These are phyloP conservation scores for Fusarium coicis DNA, from an alignment of 2,329 filamentous ascomycete species.

Conservation along the genomic window DNA sequence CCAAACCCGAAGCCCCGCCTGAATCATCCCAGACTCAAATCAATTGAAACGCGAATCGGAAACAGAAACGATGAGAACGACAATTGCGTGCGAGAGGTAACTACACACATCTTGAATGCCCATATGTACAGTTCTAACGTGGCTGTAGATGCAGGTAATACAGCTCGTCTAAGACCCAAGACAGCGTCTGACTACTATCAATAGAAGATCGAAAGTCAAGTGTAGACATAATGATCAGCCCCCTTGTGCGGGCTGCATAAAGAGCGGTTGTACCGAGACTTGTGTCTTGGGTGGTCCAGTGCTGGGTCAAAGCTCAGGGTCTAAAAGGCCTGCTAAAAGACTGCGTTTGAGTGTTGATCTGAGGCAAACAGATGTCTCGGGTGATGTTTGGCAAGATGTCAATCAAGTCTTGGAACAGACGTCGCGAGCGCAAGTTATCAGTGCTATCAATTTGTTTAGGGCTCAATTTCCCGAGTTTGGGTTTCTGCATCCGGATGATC, in stretches of 20 bases:
- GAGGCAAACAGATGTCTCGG: neutral
- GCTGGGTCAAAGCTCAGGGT: neutral
- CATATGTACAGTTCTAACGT: neutral
- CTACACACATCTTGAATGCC: accelerated
- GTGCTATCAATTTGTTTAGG: conserved; percentile 26
- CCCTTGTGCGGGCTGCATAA: conserved; percentile 39
- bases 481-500: conserved; percentile 38
- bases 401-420: conserved; percentile 13
- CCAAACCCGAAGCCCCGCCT: conserved; percentile 29
- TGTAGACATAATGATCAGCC: conserved; percentile 40
- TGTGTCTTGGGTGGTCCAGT: conserved; percentile 36
- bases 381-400: conserved; percentile 1
- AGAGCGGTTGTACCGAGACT: conserved; percentile 23
- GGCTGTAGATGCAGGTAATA: conserved; percentile 38
- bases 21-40: neutral
- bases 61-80: conserved; percentile 33
- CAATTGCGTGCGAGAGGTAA: conserved; percentile 42
- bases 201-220: conserved; percentile 42
- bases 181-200: neutral
- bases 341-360: conserved; percentile 3
- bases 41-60: neutral
- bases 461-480: conserved; percentile 42
- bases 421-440: conserved; percentile 1
- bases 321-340: conserved; percentile 16
- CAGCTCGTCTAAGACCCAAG: no score